Evolutionary conservation across 176 grass and related monocot species (phyloP).

Genomic region (Ampelocalamus luodianensis): DNA sequence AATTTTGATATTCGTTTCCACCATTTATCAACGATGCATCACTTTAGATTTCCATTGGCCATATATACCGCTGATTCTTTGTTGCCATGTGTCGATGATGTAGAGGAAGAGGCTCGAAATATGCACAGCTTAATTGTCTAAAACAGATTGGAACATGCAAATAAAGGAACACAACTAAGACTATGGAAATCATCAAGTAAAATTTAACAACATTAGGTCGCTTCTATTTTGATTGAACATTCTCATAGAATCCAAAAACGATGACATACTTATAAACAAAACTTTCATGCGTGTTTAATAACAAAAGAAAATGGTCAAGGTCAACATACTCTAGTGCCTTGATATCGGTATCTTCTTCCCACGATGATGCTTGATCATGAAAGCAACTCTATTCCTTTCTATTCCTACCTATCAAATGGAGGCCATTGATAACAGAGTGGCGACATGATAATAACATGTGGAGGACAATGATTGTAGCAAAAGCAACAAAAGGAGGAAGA

Average conservation of each 20-base stretch:
- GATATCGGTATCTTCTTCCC: constrained; percentile 99
- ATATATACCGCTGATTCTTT: constrained; percentile 68
- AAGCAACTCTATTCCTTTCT: constrained; percentile 78
- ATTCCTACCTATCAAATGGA: constrained; percentile 76
- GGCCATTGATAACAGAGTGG: constrained; percentile 34
- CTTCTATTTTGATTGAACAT: constrained; percentile 15
- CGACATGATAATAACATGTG: constrained; percentile 30
- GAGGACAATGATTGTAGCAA: constrained; percentile 5
- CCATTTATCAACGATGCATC: constrained; percentile 4
- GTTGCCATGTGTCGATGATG: constrained; percentile 93
- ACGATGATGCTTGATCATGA: constrained; percentile 74
- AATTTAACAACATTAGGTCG: neutral
- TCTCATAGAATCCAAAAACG: neutral
- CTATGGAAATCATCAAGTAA: neutral
- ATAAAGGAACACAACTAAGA: constrained; percentile 14
- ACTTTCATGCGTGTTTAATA: constrained; percentile 7
- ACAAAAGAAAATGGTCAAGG: constrained; percentile 19
- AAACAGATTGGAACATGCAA: constrained; percentile 34
- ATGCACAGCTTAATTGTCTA: constrained; percentile 43
- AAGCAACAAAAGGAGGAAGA: constrained; percentile 28
- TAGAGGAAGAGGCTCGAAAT: constrained; percentile 89
- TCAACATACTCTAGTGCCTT: constrained; percentile 82
- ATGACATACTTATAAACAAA: constrained; percentile 3
- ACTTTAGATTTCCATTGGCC: constrained; percentile 6
- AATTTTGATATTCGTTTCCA: constrained; percentile 2